Evolutionary conservation across 345 rosid genomes (phyloP).

Genomic region (Aethionema arabicum): DNA sequence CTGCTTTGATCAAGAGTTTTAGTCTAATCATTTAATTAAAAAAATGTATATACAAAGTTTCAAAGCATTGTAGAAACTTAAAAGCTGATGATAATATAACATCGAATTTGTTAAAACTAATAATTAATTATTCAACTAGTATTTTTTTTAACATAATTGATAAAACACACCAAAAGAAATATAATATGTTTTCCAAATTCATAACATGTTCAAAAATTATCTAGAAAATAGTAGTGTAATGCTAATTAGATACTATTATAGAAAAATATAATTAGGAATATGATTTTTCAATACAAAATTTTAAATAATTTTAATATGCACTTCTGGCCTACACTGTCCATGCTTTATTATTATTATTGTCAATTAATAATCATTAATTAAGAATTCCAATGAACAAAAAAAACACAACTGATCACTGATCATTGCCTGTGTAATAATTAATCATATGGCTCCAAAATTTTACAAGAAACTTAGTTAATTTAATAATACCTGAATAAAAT

Average conservation of each 20-base stretch:
- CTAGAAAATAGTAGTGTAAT: too few species aligned
- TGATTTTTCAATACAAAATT: conserved; percentile 1
- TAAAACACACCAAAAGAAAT: too few species aligned
- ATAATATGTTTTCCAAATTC: too few species aligned
- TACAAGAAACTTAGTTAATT: conserved; percentile 14
- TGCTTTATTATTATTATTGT: conserved; percentile 2
- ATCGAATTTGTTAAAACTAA: too few species aligned
- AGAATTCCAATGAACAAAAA: conserved; percentile 26
- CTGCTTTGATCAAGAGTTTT: too few species aligned
- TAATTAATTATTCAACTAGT: too few species aligned
- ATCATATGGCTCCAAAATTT: conserved; percentile 34
- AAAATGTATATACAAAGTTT: too few species aligned
- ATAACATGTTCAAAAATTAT: too few species aligned
- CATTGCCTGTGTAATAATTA: conserved; percentile 35
- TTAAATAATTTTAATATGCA: not conserved
- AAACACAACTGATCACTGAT: conserved; percentile 27
- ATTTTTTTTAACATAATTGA: too few species aligned
- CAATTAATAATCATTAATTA: not conserved
- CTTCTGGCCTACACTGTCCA: conserved; percentile 2
- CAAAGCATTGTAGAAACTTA: too few species aligned
- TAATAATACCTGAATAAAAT: not conserved
- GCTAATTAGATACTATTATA: not conserved
- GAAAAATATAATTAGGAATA: not conserved
- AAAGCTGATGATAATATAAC: too few species aligned
- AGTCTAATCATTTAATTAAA: too few species aligned